Percentiles rank a stretch among this genome's conserved stretches.
Conservation (phyloP, 148 eudicot species). For the Diospyros lotus region DNA sequence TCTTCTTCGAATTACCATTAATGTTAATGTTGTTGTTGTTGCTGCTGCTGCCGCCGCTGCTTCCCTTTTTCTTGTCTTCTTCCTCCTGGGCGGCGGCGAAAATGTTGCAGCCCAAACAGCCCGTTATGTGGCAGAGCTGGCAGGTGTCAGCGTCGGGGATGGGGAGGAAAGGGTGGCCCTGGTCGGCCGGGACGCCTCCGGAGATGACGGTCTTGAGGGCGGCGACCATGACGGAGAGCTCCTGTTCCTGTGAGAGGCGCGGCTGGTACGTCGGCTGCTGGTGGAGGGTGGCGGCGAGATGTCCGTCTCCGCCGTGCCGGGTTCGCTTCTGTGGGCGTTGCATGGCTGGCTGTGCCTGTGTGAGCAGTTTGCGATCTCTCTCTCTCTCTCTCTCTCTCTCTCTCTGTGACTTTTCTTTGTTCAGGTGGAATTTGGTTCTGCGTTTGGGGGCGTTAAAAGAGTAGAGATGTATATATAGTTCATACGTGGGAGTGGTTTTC, state of each 20-base stretch:
- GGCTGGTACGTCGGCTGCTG: not conserved
- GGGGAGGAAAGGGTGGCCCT: not conserved
- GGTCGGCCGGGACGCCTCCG: slow-evolving; percentile 7
- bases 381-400: too few species aligned
- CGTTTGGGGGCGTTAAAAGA: too few species aligned
- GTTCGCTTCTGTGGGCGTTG: too few species aligned
- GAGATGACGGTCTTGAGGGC: slow-evolving; percentile 29
- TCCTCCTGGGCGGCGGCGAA: slow-evolving; percentile 7
- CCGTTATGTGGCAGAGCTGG: slow-evolving; percentile 20
- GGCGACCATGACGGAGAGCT: slow-evolving; percentile 24
- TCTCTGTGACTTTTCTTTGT: too few species aligned
- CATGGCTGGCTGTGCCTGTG: too few species aligned
- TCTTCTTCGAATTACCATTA: not conserved
- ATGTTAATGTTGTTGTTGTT: not conserved
- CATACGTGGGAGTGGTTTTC: too few species aligned
- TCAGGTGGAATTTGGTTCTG: too few species aligned
- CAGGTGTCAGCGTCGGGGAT: slow-evolving; percentile 22
- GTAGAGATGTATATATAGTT: too few species aligned
- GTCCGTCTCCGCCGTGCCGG: too few species aligned
- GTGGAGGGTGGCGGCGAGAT: too few species aligned
- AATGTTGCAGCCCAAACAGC: slow-evolving; percentile 32
- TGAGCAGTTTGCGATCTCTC: too few species aligned
- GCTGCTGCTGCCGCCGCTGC: too few species aligned
- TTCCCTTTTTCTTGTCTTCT: not conserved
- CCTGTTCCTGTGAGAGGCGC: slow-evolving; percentile 23